These are phyloP conservation scores for Globisporangium emineosum DNA, from an alignment of 352 stramenopile species.

Conservation along the genomic window DNA sequence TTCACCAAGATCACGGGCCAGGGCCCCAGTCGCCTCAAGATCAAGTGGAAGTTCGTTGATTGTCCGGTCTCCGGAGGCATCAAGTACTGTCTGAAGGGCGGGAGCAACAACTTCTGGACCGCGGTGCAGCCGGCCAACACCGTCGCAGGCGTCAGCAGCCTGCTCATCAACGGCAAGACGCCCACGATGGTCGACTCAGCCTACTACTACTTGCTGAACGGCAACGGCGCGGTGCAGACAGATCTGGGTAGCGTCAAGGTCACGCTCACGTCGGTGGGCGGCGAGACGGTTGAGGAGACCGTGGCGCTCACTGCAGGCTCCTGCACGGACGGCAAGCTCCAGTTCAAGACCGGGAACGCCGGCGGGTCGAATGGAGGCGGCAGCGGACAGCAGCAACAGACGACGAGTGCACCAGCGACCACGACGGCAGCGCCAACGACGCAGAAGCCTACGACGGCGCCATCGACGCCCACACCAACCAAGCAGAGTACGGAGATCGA, in stretches of 20 bases:
- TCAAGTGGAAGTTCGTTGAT: constrained; percentile 42
- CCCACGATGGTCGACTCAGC: constrained; percentile 59
- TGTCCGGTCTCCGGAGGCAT: constrained; percentile 31
- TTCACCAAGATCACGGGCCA: constrained; percentile 35
- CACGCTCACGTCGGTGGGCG: constrained; percentile 41
- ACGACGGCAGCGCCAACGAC: constrained; percentile 18
- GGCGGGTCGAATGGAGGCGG: constrained; percentile 1
- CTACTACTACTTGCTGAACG: constrained; percentile 66
- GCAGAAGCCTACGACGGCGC: constrained; percentile 5
- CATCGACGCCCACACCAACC: constrained; percentile 3
- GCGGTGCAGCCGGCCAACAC: constrained; percentile 40
- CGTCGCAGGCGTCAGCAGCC: constrained; percentile 23
- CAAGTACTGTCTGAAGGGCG: constrained; percentile 47
- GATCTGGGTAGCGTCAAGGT: constrained; percentile 35
- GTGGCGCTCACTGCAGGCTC: constrained; percentile 35
- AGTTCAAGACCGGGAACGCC: constrained; percentile 31
- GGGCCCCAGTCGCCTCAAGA: constrained; percentile 25
- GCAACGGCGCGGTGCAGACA: constrained; percentile 22
- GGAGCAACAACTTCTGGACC: constrained; percentile 43
- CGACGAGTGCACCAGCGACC: constrained; percentile 17
- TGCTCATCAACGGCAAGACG: constrained; percentile 36
- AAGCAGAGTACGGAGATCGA: constrained; percentile 1
- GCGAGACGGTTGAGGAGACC: constrained; percentile 39
- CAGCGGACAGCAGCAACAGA: constrained; percentile 16
- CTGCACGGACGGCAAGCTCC: constrained; percentile 34